Conservation (phyloP, 805 yeast species). For the Yarrowia deformans region DNA sequence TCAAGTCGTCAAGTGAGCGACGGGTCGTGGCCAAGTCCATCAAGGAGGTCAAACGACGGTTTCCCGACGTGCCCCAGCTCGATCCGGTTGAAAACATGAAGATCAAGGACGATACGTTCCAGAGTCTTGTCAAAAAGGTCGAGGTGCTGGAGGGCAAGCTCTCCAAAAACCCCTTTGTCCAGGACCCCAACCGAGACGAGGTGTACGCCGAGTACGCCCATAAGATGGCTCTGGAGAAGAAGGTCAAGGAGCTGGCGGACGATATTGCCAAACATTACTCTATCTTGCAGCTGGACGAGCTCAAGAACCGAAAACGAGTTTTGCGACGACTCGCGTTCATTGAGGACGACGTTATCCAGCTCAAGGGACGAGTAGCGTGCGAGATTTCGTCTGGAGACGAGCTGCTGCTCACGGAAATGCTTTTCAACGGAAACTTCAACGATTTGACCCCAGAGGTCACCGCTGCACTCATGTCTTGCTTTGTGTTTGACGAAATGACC, state of each 20-base stretch:
- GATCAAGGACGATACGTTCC: constrained; percentile 80
- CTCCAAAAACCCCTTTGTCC: constrained; percentile 67
- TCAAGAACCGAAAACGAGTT: constrained; percentile 91
- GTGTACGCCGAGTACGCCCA: constrained; percentile 69
- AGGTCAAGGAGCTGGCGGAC: constrained; percentile 65
- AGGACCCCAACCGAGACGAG: constrained; percentile 55
- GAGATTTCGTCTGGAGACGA: constrained; percentile 88
- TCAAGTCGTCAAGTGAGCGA: constrained; percentile 56
- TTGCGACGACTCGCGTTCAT: constrained; percentile 90
- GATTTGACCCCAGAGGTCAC: constrained; percentile 88
- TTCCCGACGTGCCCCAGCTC: constrained; percentile 86
- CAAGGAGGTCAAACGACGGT: constrained; percentile 78
- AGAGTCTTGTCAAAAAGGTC: constrained; percentile 72
- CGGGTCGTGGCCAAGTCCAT: constrained; percentile 72
- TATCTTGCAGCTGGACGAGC: constrained; percentile 90
- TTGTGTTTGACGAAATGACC: constrained; percentile 95
- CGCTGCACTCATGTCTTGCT: constrained; percentile 90
- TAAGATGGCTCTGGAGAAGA: constrained; percentile 67
- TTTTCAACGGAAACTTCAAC: constrained; percentile 93
- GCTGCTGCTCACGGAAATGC: constrained; percentile 84
- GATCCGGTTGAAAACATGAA: constrained; percentile 95
- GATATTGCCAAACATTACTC: constrained; percentile 86
- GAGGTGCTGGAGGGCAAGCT: constrained; percentile 82
- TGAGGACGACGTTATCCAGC: constrained; percentile 89
- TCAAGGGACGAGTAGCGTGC: constrained; percentile 97